These are phyloP conservation scores for Pseudogymnoascus sp. DNA, from an alignment of 2,329 filamentous ascomycete species.

Conservation along the genomic window DNA sequence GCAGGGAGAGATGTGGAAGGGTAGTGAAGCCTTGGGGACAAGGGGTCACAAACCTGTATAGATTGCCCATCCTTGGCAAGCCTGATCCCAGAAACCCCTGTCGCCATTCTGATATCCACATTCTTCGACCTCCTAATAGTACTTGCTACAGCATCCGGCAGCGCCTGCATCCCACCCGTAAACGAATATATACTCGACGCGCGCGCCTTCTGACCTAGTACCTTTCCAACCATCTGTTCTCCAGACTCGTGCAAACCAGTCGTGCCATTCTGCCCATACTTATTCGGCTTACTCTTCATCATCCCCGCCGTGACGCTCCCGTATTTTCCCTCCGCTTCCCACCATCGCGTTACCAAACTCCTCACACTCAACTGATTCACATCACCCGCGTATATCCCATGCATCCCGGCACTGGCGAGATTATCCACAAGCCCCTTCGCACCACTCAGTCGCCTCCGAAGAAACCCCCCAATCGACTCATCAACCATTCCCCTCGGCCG, in stretches of 20 bases:
- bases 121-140: slow-evolving; percentile 47
- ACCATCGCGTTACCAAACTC: slow-evolving; percentile 37
- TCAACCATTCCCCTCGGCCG: slow-evolving; percentile 40
- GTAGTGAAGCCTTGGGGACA: background rate
- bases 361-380: slow-evolving; percentile 71
- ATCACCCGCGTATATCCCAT: slow-evolving; percentile 91
- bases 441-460: slow-evolving; percentile 44
- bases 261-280: background rate
- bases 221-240: background rate
- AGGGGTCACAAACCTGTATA: background rate
- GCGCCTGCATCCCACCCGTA: slow-evolving; percentile 53
- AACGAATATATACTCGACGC: slow-evolving; percentile 40
- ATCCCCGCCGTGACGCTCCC: slow-evolving; percentile 25
- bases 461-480: slow-evolving; percentile 64
- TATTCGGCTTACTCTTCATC: background rate
- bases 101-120: slow-evolving; percentile 48
- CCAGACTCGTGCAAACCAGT: background rate
- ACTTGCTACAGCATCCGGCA: slow-evolving; percentile 48
- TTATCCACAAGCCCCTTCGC: slow-evolving; percentile 58
- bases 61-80: background rate
- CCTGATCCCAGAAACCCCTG: slow-evolving; percentile 37
- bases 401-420: slow-evolving; percentile 65
- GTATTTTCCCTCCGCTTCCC: slow-evolving; percentile 25
- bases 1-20: too few relatives aligned
- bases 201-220: slow-evolving; percentile 13